Evolutionary conservation across 148 eudicot species (phyloP).

Genomic region (Fallopia convolvulus): DNA sequence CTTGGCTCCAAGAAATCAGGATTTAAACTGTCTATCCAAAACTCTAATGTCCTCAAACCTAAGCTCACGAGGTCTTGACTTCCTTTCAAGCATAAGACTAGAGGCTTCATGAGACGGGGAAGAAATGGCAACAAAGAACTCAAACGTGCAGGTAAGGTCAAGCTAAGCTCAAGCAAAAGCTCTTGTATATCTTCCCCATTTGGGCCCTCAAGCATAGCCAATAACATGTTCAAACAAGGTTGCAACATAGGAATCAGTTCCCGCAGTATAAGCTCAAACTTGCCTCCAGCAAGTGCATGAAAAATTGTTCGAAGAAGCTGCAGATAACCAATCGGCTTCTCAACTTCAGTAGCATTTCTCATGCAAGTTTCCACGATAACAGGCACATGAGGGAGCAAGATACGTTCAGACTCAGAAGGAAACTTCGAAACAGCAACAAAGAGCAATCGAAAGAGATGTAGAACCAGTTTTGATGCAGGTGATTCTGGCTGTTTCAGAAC

Average conservation of each 20-base stretch:
- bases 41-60: slow-evolving; percentile 90
- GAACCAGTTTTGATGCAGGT: slow-evolving; percentile 79
- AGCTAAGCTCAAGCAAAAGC: slow-evolving; percentile 80
- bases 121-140: slow-evolving; percentile 91
- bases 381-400: slow-evolving; percentile 89
- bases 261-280: slow-evolving; percentile 83
- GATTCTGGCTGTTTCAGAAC: slow-evolving; percentile 90
- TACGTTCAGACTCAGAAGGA: slow-evolving; percentile 89
- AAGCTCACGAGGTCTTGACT: slow-evolving; percentile 76
- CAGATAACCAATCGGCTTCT: slow-evolving; percentile 85
- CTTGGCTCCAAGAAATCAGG: slow-evolving; percentile 98
- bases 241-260: slow-evolving; percentile 71
- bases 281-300: slow-evolving; percentile 92
- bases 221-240: slow-evolving; percentile 89
- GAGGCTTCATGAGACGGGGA: slow-evolving; percentile 96
- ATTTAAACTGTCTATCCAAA: slow-evolving; percentile 97
- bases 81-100: slow-evolving; percentile 83
- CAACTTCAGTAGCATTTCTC: slow-evolving; percentile 82
- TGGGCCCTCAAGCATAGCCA: slow-evolving; percentile 95
- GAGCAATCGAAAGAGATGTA: slow-evolving; percentile 79
- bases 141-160: slow-evolving; percentile 87
- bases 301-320: slow-evolving; percentile 96
- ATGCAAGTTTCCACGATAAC: slow-evolving; percentile 94
- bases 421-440: slow-evolving; percentile 81
- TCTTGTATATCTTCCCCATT: slow-evolving; percentile 88